phyloP scores from a whole-genome alignment of 371 early-diverging fungal species.

The Dichotomocladium elegans region DNA sequence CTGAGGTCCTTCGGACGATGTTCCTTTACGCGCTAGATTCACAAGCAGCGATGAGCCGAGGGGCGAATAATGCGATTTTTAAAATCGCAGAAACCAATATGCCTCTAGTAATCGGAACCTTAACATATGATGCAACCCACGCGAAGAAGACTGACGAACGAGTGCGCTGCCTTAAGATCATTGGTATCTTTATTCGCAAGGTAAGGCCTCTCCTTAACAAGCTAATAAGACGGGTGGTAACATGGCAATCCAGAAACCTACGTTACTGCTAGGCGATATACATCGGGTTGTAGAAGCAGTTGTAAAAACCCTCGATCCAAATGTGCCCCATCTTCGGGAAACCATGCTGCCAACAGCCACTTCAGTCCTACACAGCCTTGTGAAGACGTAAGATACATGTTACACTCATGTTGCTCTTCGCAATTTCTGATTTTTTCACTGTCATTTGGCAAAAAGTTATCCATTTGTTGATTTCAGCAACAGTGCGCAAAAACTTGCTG shows the following conservation, averaged over 20 bases:
- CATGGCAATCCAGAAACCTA: constrained; percentile 52
- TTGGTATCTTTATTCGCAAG: constrained; percentile 74
- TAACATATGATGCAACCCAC: constrained; percentile 75
- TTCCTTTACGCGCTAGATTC: constrained; percentile 54
- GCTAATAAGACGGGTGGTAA: too few relatives aligned
- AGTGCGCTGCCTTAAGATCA: constrained; percentile 58
- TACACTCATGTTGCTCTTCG: neutral
- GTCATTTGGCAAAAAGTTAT: constrained; percentile 33
- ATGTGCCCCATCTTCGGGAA: constrained; percentile 71
- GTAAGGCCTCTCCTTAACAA: too few relatives aligned
- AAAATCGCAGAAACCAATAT: constrained; percentile 68
- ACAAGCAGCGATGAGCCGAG: constrained; percentile 38
- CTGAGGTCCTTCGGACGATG: constrained; percentile 65
- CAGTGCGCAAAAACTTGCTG: constrained; percentile 70
- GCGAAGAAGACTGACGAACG: constrained; percentile 57
- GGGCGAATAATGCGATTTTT: constrained; percentile 72
- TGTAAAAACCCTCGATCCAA: constrained; percentile 84
- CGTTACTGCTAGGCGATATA: constrained; percentile 58
- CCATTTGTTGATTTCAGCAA: constrained; percentile 77
- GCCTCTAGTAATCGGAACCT: constrained; percentile 67
- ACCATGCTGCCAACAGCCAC: constrained; percentile 66
- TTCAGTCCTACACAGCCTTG: constrained; percentile 72
- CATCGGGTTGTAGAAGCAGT: constrained; percentile 73
- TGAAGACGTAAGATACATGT: constrained; percentile 47
- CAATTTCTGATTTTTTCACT: neutral